Conservation (phyloP, 768 basidiomycete species). For the Agaricus subrufescens region DNA sequence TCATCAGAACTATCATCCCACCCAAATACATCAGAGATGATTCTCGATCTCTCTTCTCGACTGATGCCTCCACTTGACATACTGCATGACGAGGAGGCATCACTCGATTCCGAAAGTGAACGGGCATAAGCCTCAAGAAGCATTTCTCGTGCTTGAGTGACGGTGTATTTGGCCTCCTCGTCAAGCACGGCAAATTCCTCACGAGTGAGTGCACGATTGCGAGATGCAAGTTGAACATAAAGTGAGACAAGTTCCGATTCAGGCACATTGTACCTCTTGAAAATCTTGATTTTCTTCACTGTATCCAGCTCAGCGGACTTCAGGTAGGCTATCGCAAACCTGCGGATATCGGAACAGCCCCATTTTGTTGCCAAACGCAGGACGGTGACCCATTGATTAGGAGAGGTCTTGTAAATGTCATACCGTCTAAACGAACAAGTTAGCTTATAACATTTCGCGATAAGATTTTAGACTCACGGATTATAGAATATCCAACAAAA, state of each 20-base stretch:
- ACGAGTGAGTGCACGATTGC: background rate
- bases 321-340: background rate
- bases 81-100: background rate
- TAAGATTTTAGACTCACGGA: slow-evolving; percentile 28
- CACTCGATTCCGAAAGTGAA: background rate
- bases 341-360: background rate
- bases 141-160: background rate
- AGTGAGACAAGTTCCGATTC: background rate
- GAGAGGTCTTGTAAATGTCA: background rate
- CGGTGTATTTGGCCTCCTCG: background rate
- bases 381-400: background rate
- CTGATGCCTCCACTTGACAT: background rate
- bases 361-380: slow-evolving; percentile 5
- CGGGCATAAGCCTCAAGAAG: background rate
- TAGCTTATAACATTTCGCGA: background rate
- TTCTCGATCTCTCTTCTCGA: background rate
- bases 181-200: slow-evolving; percentile 1
- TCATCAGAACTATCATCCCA: background rate
- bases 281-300: background rate
- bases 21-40: slow-evolving; percentile 2
- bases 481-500: slow-evolving; percentile 57
- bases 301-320: background rate
- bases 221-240: background rate
- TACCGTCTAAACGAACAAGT: background rate
- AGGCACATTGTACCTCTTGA: background rate